phyloP scores from a whole-genome alignment of 805 yeast genomes.

The Debaryomyces hansenii region DNA sequence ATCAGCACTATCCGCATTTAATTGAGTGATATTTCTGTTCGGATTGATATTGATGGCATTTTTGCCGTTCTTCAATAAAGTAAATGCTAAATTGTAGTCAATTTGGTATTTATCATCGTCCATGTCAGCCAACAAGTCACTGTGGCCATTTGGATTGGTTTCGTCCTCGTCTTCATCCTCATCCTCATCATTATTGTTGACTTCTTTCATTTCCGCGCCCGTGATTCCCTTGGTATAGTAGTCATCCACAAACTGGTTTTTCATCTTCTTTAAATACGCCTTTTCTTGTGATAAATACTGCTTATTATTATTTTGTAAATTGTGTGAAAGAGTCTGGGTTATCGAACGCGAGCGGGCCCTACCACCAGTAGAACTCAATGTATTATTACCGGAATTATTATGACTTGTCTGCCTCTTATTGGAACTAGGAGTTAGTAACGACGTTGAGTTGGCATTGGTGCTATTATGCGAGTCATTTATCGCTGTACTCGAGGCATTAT shows the following conservation, averaged over 20 bases:
- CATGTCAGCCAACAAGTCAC: constrained; percentile 37
- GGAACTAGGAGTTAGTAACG: not conserved
- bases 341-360: constrained; percentile 18
- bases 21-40: constrained; percentile 33
- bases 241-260: constrained; percentile 63
- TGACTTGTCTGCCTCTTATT: not conserved
- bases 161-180: constrained; percentile 24
- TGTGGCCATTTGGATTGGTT: constrained; percentile 17
- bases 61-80: constrained; percentile 30
- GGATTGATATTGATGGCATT: constrained; percentile 36
- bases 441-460: not conserved
- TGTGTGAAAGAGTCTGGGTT: constrained; percentile 16
- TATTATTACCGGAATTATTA: not conserved
- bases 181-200: constrained; percentile 17
- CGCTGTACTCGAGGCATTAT: not conserved
- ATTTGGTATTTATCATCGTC: constrained; percentile 49
- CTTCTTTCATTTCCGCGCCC: constrained; percentile 24
- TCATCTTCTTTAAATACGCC: constrained; percentile 61
- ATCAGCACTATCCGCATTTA: constrained; percentile 38
- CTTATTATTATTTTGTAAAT: constrained; percentile 7
- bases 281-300: constrained; percentile 63
- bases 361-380: not conserved
- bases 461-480: not conserved
- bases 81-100: constrained; percentile 43
- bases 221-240: constrained; percentile 69